Evolutionary conservation across 2,329 filamentous ascomycete genomes (phyloP).

Genomic region (Gyromitra esculenta): DNA sequence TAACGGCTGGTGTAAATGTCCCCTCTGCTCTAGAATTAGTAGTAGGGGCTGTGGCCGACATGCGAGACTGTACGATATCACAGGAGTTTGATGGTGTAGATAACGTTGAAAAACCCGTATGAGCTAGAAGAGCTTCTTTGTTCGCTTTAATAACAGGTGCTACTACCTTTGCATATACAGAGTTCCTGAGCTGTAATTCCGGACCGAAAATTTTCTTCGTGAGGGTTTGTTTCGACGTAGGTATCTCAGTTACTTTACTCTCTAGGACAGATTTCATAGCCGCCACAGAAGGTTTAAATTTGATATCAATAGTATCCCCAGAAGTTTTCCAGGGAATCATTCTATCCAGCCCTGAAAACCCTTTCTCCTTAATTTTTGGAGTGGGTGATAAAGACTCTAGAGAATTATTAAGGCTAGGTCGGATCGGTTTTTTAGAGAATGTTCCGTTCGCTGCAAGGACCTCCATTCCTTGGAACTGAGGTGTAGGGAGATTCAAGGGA

Average conservation of each 20-base stretch:
- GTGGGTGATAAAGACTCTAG: background rate
- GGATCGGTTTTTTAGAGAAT: background rate
- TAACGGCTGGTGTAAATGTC: too few relatives aligned
- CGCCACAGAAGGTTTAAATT: background rate
- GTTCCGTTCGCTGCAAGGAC: slow-evolving; percentile 11
- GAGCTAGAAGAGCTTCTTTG: background rate
- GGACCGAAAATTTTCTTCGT: background rate
- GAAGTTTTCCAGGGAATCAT: background rate
- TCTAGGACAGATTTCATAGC: background rate
- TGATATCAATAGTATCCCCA: background rate
- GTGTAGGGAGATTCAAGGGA: slow-evolving; percentile 1
- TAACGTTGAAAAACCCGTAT: background rate
- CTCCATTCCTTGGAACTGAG: background rate
- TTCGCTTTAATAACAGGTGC: background rate
- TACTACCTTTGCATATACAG: background rate
- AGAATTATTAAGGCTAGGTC: background rate
- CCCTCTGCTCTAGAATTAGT: background rate
- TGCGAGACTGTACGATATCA: background rate
- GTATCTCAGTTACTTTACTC: background rate
- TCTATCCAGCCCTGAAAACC: background rate
- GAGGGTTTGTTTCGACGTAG: background rate
- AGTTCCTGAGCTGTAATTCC: background rate
- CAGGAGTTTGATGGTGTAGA: background rate
- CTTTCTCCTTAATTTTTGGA: background rate
- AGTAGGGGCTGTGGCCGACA: background rate